Conservation (phyloP, 108 stramenopile species). For the Parietichytrium sp. region DNA sequence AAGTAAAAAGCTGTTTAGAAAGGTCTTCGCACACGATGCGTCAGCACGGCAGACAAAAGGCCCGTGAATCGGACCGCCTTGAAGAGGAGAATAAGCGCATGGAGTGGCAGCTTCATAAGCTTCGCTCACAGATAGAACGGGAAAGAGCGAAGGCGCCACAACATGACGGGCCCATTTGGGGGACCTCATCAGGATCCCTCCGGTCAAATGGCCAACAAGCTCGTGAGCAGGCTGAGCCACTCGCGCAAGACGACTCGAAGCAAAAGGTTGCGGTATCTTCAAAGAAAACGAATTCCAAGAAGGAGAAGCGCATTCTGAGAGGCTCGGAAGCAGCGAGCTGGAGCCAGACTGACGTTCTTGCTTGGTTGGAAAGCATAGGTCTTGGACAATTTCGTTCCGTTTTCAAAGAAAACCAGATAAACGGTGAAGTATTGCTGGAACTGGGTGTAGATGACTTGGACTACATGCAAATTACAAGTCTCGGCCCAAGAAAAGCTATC, state of each 20-base stretch:
- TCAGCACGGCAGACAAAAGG: background rate
- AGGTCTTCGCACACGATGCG: background rate
- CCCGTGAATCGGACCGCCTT: background rate
- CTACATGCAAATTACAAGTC: background rate
- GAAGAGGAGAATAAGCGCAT: conserved; percentile 12
- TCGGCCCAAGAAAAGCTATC: background rate
- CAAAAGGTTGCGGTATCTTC: background rate
- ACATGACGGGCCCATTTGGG: background rate
- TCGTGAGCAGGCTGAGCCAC: background rate
- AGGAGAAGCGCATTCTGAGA: background rate
- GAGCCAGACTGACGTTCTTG: background rate
- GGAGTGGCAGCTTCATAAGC: conserved; percentile 24
- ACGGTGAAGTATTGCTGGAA: conserved; percentile 19
- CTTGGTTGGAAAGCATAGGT: background rate
- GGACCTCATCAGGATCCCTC: background rate
- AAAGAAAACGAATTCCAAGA: background rate
- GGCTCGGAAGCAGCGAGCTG: background rate
- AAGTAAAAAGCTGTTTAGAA: background rate
- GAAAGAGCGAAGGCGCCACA: background rate
- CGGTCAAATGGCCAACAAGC: background rate
- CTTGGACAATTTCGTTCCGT: background rate
- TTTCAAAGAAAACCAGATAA: conserved; percentile 16
- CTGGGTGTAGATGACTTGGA: conserved; percentile 23
- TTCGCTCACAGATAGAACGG: background rate
- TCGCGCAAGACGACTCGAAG: background rate